phyloP scores from a whole-genome alignment of 768 basidiomycete genomes.

The Calocybe gangraenosa region DNA sequence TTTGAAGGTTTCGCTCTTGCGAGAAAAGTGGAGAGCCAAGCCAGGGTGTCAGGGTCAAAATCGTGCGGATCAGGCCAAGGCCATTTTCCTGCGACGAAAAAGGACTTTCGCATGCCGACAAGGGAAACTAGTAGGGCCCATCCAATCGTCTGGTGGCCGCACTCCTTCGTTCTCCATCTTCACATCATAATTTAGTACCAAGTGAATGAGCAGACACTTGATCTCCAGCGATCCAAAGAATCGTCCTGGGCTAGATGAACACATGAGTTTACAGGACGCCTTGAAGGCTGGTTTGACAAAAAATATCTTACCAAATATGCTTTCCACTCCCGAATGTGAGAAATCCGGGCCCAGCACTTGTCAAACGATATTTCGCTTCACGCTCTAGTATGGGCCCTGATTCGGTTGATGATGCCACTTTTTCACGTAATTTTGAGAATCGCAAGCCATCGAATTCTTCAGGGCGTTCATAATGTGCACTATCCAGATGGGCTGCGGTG shows the following conservation, averaged over 20 bases:
- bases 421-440: slow-evolving; percentile 22
- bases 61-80: too few species aligned
- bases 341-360: slow-evolving; percentile 23
- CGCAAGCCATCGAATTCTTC: slow-evolving; percentile 38
- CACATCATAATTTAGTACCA: slow-evolving; percentile 36
- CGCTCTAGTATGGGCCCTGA: slow-evolving; percentile 12
- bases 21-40: too few species aligned
- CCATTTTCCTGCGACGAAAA: slow-evolving; percentile 17
- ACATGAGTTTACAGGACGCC: too few species aligned
- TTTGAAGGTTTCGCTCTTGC: too few species aligned
- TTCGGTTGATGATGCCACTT: slow-evolving; percentile 10
- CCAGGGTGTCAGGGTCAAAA: too few species aligned
- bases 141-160: slow-evolving; percentile 23
- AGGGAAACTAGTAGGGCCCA: slow-evolving; percentile 18
- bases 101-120: slow-evolving; percentile 23
- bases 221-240: slow-evolving; percentile 40
- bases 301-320: slow-evolving; percentile 21
- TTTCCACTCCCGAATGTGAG: slow-evolving; percentile 33
- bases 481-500: slow-evolving; percentile 13
- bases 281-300: background rate
- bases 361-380: slow-evolving; percentile 21
- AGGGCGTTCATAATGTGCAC: slow-evolving; percentile 27
- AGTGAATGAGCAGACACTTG: slow-evolving; percentile 41
- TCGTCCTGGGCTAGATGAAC: slow-evolving; percentile 30
- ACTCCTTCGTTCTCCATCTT: slow-evolving; percentile 25